phyloP scores from a whole-genome alignment of 768 basidiomycete genomes.

The Phaffia tasmanica region DNA sequence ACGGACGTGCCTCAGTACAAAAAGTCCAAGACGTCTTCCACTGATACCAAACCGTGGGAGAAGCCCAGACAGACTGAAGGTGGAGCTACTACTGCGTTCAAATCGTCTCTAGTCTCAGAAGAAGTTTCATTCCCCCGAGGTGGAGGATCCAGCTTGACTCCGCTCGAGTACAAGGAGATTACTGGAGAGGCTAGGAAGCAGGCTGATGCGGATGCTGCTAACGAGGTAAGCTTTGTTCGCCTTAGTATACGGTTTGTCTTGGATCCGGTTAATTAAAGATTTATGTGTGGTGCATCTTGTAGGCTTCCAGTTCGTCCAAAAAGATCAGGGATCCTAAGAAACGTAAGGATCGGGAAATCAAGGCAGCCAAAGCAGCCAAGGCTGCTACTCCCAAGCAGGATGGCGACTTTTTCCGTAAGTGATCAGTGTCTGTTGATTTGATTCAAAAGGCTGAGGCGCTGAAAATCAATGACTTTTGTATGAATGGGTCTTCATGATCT shows the following conservation, averaged over 20 bases:
- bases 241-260: background rate
- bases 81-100: slow-evolving; percentile 28
- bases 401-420: slow-evolving; percentile 45
- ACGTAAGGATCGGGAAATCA: slow-evolving; percentile 27
- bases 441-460: background rate
- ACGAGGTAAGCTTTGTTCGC: slow-evolving; percentile 43
- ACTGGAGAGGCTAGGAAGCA: slow-evolving; percentile 75
- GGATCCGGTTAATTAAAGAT: slow-evolving; percentile 5
- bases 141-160: slow-evolving; percentile 77
- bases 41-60: too few relatives aligned
- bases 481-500: too few relatives aligned
- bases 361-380: slow-evolving; percentile 35
- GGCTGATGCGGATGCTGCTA: slow-evolving; percentile 63
- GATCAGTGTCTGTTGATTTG: background rate
- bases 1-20: too few relatives aligned
- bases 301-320: slow-evolving; percentile 10
- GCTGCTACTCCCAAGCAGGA: slow-evolving; percentile 32
- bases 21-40: too few relatives aligned
- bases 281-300: slow-evolving; percentile 5
- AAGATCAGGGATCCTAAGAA: slow-evolving; percentile 23
- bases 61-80: too few relatives aligned
- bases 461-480: too few relatives aligned
- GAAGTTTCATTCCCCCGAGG: slow-evolving; percentile 93
- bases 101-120: slow-evolving; percentile 39
- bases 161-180: slow-evolving; percentile 74